These are phyloP conservation scores for Solanum lignicaule DNA, from an alignment of 257 asterid species.

Conservation along the genomic window DNA sequence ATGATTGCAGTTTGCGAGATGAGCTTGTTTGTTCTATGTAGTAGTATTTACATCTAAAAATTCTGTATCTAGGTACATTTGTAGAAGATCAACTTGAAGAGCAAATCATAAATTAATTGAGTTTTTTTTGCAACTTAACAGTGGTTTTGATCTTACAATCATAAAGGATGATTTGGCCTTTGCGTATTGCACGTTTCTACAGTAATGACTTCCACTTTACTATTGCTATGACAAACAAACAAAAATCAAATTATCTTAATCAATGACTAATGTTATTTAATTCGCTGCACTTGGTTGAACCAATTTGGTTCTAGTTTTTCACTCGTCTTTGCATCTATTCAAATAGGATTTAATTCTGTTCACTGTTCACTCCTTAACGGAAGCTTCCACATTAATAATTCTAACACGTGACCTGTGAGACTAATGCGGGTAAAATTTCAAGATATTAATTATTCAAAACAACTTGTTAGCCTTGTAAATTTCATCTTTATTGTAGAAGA, in stretches of 20 bases:
- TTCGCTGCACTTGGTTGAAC: no score
- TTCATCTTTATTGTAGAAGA: background rate
- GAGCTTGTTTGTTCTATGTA: background rate
- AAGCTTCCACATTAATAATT: background rate
- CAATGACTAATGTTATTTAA: background rate
- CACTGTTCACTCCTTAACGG: background rate
- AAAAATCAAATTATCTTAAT: background rate
- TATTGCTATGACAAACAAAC: background rate
- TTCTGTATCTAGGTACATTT: background rate
- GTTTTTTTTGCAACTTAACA: background rate
- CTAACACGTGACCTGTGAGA: background rate
- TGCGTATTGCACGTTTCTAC: background rate
- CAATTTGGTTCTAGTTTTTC: no score
- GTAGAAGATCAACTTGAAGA: background rate
- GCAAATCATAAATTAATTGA: background rate
- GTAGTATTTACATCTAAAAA: background rate
- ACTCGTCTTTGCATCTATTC: no score
- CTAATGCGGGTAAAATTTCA: background rate
- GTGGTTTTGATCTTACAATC: background rate
- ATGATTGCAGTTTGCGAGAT: background rate
- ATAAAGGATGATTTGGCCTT: background rate
- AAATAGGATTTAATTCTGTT: background rate
- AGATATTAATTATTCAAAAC: background rate
- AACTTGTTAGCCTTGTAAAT: background rate
- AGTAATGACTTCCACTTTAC: background rate